These are phyloP conservation scores for Wallacemonas collosoma DNA, from an alignment of 208 protist genomes.

Conservation along the genomic window DNA sequence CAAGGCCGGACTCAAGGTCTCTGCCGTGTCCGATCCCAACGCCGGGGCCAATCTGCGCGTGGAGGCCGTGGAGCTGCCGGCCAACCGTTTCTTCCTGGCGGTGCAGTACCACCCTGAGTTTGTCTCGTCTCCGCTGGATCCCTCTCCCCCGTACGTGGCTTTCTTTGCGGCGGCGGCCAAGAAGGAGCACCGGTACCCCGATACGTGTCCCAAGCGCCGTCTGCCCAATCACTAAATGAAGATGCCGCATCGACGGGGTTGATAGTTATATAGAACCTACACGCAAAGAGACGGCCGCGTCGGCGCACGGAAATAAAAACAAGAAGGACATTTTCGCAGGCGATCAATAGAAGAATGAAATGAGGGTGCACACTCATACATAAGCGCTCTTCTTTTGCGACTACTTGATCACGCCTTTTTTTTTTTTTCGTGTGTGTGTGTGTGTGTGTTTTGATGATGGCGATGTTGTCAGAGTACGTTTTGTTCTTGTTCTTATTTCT, in stretches of 20 bases:
- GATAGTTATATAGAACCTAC: too few relatives aligned
- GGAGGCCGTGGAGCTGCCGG: constrained; percentile 87
- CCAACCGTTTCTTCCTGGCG: constrained; percentile 92
- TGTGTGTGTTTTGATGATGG: constrained; percentile 18
- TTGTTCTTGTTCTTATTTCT: constrained; percentile 14
- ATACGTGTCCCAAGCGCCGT: constrained; percentile 44
- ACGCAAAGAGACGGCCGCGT: too few relatives aligned
- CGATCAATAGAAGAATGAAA: neutral
- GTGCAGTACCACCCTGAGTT: constrained; percentile 99
- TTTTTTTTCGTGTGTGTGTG: neutral
- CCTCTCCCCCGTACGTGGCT: constrained; percentile 96
- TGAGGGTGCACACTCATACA: neutral
- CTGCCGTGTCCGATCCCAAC: constrained; percentile 78
- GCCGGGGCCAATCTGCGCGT: constrained; percentile 91
- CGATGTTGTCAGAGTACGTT: constrained; percentile 1
- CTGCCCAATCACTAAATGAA: constrained; percentile 19
- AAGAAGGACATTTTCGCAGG: neutral
- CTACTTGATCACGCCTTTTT: neutral
- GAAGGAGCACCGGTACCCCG: constrained; percentile 66
- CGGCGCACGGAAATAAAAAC: neutral
- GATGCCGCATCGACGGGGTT: too few relatives aligned
- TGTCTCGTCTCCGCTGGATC: constrained; percentile 92
- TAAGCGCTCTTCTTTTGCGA: neutral
- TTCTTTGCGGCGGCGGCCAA: constrained; percentile 92
- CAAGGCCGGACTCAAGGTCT: constrained; percentile 90